Conservation (phyloP, 108 stramenopile genomes). For the Aurantiochytrium sp. region DNA sequence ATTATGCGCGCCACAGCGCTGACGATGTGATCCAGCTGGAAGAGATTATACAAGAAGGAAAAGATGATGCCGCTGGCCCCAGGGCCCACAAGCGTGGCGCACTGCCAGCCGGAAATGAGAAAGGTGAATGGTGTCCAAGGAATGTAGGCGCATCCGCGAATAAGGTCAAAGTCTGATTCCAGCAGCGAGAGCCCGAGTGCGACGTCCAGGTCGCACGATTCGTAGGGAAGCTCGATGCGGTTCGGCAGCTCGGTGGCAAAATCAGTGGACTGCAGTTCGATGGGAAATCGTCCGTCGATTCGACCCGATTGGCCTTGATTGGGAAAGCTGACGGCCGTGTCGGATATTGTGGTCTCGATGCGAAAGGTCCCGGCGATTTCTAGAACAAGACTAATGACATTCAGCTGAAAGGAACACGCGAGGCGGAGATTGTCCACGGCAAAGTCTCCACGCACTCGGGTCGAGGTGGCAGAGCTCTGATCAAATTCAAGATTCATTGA, state of each 20-base stretch:
- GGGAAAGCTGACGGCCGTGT: not conserved
- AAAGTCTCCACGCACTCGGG: not conserved
- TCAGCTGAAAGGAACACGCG: not conserved
- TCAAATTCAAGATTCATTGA: not conserved
- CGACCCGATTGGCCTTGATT: not conserved
- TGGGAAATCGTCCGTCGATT: not conserved
- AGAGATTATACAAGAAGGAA: not conserved
- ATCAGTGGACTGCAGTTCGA: not conserved
- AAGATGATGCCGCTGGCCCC: too few relatives aligned
- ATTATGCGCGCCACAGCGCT: not conserved
- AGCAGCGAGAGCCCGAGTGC: not conserved
- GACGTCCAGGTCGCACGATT: not conserved
- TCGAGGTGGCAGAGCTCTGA: not conserved
- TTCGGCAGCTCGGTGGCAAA: not conserved
- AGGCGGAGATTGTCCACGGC: not conserved
- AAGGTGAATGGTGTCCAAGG: too few relatives aligned
- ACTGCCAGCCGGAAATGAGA: too few relatives aligned
- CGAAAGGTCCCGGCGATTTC: not conserved
- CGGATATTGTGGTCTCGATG: not conserved
- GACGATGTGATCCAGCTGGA: not conserved
- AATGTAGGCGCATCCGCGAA: not conserved
- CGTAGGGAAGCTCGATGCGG: not conserved
- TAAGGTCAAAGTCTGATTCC: not conserved
- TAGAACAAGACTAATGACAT: not conserved
- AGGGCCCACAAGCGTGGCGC: too few relatives aligned